These are phyloP conservation scores for Colletotrichum salicis DNA, from an alignment of 2,329 filamentous ascomycete species.

Conservation along the genomic window DNA sequence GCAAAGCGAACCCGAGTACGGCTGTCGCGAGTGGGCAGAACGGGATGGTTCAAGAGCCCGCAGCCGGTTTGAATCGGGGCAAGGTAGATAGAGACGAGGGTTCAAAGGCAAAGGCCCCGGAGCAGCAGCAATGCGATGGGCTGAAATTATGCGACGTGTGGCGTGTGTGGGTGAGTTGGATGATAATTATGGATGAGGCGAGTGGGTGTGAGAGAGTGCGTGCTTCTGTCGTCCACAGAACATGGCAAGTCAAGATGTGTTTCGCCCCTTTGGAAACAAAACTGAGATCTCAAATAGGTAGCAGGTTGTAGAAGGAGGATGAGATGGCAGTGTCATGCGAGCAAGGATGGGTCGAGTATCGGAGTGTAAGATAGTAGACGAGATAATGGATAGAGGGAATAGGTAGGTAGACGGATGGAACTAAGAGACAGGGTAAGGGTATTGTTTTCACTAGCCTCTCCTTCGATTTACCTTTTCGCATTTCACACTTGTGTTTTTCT, in stretches of 20 bases:
- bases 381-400: neutral
- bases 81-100: neutral
- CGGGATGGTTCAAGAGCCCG: slow-evolving; percentile 13
- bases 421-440: neutral
- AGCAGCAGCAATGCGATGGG: slow-evolving; percentile 1
- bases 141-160: slow-evolving; percentile 6
- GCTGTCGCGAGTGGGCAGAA: neutral
- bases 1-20: slow-evolving; percentile 31
- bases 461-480: neutral
- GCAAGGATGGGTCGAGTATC: slow-evolving; percentile 4
- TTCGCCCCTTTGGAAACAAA: slow-evolving; percentile 26
- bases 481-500: slow-evolving; percentile 8
- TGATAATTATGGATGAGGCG: neutral
- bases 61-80: neutral
- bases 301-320: slow-evolving; percentile 13
- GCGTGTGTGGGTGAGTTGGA: slow-evolving; percentile 16
- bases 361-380: neutral
- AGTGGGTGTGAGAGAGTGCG: neutral
- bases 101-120: slow-evolving; percentile 7
- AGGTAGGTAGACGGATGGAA: neutral
- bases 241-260: slow-evolving; percentile 18
- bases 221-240: neutral
- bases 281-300: slow-evolving; percentile 23
- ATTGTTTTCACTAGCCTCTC: neutral
- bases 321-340: slow-evolving; percentile 25